phyloP scores from a whole-genome alignment of 192 early-diverging fungal species.

The Phlyctochytrium bullatum region DNA sequence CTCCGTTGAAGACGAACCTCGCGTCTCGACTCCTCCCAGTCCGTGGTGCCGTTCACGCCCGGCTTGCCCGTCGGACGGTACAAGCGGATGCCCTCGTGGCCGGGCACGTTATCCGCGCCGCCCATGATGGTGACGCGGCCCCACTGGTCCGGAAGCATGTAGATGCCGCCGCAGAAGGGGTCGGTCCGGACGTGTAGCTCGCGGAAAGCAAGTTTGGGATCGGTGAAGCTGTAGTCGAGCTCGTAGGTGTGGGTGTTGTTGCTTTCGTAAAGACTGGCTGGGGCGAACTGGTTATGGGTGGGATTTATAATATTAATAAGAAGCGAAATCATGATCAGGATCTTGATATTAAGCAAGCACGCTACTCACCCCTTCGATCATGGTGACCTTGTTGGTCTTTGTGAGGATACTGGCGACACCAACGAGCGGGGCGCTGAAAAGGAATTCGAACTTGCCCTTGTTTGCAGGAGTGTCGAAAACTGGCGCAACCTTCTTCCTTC shows the following conservation, averaged over 20 bases:
- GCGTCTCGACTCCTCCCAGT: not conserved
- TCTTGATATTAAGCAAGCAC: too few species aligned
- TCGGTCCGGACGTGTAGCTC: constrained; percentile 3
- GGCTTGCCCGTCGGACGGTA: not conserved
- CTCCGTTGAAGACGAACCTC: constrained; percentile 9
- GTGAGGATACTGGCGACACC: not conserved
- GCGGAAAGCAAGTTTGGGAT: not conserved
- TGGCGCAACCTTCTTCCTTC: too few species aligned
- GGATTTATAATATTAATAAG: too few species aligned
- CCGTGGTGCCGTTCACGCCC: not conserved
- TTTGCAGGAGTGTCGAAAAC: not conserved
- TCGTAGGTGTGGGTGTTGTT: constrained; percentile 6
- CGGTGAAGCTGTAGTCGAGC: not conserved
- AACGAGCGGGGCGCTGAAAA: not conserved
- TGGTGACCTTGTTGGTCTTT: not conserved
- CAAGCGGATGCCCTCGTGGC: not conserved
- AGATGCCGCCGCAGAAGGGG: not conserved
- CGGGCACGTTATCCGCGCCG: not conserved
- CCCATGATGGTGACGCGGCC: constrained; percentile 7
- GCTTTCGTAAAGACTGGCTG: too few species aligned
- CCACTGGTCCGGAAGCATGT: constrained; percentile 1
- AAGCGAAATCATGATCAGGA: too few species aligned
- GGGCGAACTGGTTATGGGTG: too few species aligned
- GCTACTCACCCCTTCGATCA: not conserved
- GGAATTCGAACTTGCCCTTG: not conserved